A percentile compares a stretch with the other conserved stretches of the same genome.
Conservation (phyloP, 441 rosid genomes). For the Croton setiger region DNA sequence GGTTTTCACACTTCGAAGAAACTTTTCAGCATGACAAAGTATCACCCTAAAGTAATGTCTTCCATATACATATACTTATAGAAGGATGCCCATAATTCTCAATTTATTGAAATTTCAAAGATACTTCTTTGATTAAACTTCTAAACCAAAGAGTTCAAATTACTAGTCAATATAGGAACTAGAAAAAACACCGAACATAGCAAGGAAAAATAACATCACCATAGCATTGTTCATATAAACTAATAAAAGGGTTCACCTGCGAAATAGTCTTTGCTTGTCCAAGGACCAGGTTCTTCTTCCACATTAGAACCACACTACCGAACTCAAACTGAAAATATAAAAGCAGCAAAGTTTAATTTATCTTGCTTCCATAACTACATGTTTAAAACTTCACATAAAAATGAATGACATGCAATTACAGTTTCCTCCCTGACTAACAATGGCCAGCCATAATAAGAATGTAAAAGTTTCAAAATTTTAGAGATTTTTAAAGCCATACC, state of each 20-base stretch:
- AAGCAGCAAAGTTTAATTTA: neutral
- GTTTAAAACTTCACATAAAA: neutral
- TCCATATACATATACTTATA: no score
- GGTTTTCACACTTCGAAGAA: neutral
- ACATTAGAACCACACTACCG: neutral
- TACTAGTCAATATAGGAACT: neutral
- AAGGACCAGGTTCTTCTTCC: neutral
- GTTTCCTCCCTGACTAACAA: neutral
- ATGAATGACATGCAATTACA: neutral
- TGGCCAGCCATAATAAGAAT: no score
- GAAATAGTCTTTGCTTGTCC: constrained; percentile 1
- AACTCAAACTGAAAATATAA: neutral
- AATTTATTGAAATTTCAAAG: neutral
- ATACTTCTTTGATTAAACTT: neutral
- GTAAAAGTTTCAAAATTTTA: neutral
- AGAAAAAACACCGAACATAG: neutral
- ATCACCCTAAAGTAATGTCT: neutral
- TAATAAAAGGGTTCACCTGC: neutral
- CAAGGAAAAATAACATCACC: neutral
- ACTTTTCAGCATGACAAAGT: neutral
- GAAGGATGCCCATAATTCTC: neutral
- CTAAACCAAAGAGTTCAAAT: neutral
- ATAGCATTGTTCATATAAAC: neutral
- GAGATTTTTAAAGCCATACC: neutral
- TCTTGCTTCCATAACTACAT: neutral